These are phyloP conservation scores for Saccharomyces hybrid DNA, from an alignment of 1,139 yeast genomes.

Conservation along the genomic window DNA sequence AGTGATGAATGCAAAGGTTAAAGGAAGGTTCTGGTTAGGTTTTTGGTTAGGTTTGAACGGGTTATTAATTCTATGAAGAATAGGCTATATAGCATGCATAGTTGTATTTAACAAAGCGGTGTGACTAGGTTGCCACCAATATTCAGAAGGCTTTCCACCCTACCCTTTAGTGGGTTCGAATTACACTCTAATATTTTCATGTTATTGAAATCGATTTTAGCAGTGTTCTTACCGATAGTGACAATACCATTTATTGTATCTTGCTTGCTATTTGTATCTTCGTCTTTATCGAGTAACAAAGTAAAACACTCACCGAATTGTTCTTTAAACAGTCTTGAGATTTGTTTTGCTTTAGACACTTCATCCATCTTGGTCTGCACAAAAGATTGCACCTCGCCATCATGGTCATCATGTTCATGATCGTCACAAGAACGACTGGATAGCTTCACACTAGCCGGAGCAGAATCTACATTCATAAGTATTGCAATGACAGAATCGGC, in stretches of 20 bases:
- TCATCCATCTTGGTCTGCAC: constrained; percentile 25
- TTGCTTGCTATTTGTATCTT: constrained; percentile 40
- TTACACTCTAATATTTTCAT: constrained; percentile 63
- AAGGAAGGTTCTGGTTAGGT: not conserved
- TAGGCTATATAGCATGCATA: not conserved
- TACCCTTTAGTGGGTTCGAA: constrained; percentile 68
- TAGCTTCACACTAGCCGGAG: constrained; percentile 88
- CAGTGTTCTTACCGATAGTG: constrained; percentile 65
- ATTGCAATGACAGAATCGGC: constrained; percentile 94
- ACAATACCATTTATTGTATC: constrained; percentile 36
- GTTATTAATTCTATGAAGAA: not conserved
- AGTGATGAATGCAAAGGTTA: not conserved
- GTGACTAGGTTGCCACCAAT: constrained; percentile 78
- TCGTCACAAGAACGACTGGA: constrained; percentile 51
- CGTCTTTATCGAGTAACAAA: constrained; percentile 27
- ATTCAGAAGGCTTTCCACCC: constrained; percentile 72
- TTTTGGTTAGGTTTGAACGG: not conserved
- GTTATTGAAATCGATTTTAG: constrained; percentile 55
- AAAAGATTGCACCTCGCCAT: constrained; percentile 1
- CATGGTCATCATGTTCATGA: constrained; percentile 29
- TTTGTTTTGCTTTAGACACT: constrained; percentile 52
- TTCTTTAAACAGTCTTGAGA: constrained; percentile 58
- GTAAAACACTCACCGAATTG: constrained; percentile 80
- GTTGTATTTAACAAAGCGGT: constrained; percentile 43
- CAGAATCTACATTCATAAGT: constrained; percentile 80